Evolutionary conservation across 2,329 filamentous ascomycete species (phyloP).

Genomic region (Blastomyces gilchristii): DNA sequence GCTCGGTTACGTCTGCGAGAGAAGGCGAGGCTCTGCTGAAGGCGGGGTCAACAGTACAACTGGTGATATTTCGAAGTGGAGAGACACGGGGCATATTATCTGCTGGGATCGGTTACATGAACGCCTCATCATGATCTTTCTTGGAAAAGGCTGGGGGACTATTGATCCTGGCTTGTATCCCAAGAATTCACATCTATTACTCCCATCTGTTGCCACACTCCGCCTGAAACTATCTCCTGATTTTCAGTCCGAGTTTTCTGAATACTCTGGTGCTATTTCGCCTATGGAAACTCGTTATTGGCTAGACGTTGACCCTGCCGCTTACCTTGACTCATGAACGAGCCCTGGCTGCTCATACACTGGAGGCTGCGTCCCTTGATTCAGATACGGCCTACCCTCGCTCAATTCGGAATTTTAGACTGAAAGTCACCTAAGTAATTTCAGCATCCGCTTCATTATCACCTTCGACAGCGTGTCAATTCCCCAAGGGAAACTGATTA

Average conservation of each 20-base stretch:
- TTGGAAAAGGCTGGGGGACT: conserved; percentile 20
- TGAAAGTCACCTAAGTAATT: not conserved
- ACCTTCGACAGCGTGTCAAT: not conserved
- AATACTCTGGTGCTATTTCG: not conserved
- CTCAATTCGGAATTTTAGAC: not conserved
- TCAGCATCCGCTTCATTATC: not conserved
- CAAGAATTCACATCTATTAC: not conserved
- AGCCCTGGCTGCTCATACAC: not conserved
- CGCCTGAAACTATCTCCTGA: not conserved
- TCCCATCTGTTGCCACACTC: conserved; percentile 5
- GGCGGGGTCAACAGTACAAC: not conserved
- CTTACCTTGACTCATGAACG: conserved; percentile 1
- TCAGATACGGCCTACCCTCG: not conserved
- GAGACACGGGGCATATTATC: conserved; percentile 28
- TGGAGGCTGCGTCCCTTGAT: too few species aligned
- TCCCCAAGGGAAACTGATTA: not conserved
- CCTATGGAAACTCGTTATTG: not conserved
- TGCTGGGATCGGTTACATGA: conserved; percentile 27
- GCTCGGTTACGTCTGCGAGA: conserved; percentile 27
- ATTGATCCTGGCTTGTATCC: conserved; percentile 21
- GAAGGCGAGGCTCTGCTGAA: conserved; percentile 8
- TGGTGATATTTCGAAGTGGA: conserved; percentile 18
- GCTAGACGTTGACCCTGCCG: conserved; percentile 2
- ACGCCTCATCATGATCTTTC: conserved; percentile 24
- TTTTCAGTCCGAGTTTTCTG: not conserved